Evolutionary conservation across 1,284 basidiomycete species (phyloP).

Genomic region (Ceratobasidium sp.): DNA sequence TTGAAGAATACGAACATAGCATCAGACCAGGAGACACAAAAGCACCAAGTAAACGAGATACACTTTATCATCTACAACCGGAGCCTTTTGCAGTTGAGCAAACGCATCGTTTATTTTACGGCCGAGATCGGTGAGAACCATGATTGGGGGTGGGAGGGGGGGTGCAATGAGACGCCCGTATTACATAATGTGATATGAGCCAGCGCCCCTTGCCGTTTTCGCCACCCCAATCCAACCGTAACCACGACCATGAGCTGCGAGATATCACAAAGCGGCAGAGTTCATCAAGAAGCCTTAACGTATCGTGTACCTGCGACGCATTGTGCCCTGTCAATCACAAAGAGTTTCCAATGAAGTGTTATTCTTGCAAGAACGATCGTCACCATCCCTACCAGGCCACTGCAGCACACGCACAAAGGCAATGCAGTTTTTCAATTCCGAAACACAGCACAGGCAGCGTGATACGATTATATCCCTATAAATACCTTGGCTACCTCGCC

Average conservation of each 20-base stretch:
- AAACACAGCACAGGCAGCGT: background rate
- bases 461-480: background rate
- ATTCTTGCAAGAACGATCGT: background rate
- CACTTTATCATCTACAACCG: constrained; percentile 90
- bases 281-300: background rate
- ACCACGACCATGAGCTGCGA: background rate
- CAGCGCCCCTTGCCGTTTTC: background rate
- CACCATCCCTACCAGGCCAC: background rate
- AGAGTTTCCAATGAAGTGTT: background rate
- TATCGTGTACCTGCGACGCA: background rate
- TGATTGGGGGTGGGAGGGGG: constrained; percentile 52
- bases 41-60: constrained; percentile 43
- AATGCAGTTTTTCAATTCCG: background rate
- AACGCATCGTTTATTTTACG: constrained; percentile 93
- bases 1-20: constrained; percentile 49
- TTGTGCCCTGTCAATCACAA: background rate
- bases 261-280: background rate
- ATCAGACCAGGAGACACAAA: constrained; percentile 31
- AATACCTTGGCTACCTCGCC: too few relatives aligned
- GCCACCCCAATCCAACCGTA: background rate
- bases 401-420: background rate
- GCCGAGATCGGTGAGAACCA: constrained; percentile 98
- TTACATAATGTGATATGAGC: background rate
- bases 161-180: background rate
- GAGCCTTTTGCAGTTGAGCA: constrained; percentile 85